Conservation (phyloP, 495 filamentous ascomycete species). For the Neurospora sublineolata region DNA sequence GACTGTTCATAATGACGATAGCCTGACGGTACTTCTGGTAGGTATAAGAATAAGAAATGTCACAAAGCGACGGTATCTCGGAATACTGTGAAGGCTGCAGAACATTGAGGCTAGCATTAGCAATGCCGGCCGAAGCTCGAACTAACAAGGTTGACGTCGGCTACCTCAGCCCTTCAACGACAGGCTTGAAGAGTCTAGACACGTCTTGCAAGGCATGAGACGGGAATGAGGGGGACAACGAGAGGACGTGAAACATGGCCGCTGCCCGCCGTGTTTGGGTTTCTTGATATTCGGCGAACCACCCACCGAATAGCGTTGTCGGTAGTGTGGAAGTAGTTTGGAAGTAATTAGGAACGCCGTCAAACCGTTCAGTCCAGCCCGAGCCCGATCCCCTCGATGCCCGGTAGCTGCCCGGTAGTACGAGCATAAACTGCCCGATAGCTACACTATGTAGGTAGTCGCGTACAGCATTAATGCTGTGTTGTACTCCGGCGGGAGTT, state of each 20-base stretch:
- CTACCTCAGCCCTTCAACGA: background rate
- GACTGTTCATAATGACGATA: background rate
- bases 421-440: background rate
- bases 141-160: background rate
- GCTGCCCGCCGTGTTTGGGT: background rate
- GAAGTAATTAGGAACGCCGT: background rate
- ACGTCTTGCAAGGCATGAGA: background rate
- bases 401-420: background rate
- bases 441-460: background rate
- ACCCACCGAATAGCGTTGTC: background rate
- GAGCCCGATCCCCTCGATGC: background rate
- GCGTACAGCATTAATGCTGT: background rate
- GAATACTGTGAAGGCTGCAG: background rate
- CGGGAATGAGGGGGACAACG: background rate
- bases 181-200: background rate
- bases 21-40: background rate
- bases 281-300: background rate
- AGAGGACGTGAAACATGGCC: background rate
- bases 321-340: background rate
- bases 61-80: background rate
- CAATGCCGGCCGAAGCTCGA: background rate
- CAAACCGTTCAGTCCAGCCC: background rate
- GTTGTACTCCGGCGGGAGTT: background rate
- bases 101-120: background rate
- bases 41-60: background rate